Evolutionary conservation across 2,329 filamentous ascomycete genomes (phyloP).

Genomic region (Aspergillus sp.): DNA sequence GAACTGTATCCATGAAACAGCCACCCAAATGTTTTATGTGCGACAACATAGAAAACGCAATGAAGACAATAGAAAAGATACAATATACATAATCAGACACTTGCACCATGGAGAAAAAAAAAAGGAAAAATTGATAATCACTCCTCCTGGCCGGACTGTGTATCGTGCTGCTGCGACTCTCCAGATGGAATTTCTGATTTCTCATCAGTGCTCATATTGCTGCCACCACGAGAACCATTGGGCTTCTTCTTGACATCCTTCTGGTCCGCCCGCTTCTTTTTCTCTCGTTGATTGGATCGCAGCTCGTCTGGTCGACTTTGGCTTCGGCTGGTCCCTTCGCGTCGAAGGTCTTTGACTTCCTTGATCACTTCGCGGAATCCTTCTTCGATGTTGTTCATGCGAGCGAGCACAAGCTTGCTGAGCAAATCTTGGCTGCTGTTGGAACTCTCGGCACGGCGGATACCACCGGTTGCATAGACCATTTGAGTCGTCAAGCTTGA

Average conservation of each 20-base stretch:
- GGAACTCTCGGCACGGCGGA: constrained; percentile 46
- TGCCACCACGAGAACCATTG: constrained; percentile 15
- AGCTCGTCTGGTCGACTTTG: constrained; percentile 28
- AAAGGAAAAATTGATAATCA: not conserved
- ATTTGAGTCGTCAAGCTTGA: constrained; percentile 81
- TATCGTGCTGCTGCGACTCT: not conserved
- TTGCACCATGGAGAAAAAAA: not conserved
- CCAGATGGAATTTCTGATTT: constrained; percentile 7
- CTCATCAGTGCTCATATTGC: constrained; percentile 21
- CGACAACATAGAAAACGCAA: not conserved
- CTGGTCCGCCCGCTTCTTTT: constrained; percentile 27
- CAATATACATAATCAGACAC: not conserved
- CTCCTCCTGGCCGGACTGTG: not conserved
- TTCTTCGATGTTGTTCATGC: constrained; percentile 92
- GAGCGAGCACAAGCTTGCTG: constrained; percentile 74
- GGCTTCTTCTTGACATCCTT: constrained; percentile 23
- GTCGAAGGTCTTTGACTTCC: constrained; percentile 66
- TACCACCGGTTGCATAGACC: constrained; percentile 66
- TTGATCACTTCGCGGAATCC: constrained; percentile 83
- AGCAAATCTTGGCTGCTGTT: constrained; percentile 69
- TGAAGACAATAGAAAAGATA: not conserved
- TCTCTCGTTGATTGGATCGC: constrained; percentile 22
- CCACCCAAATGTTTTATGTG: constrained; percentile 12
- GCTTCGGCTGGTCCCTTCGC: constrained; percentile 41
- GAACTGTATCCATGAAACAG: constrained; percentile 12